phyloP scores from a whole-genome alignment of 495 filamentous ascomycete species.

The Staphylotrichum longicolle region DNA sequence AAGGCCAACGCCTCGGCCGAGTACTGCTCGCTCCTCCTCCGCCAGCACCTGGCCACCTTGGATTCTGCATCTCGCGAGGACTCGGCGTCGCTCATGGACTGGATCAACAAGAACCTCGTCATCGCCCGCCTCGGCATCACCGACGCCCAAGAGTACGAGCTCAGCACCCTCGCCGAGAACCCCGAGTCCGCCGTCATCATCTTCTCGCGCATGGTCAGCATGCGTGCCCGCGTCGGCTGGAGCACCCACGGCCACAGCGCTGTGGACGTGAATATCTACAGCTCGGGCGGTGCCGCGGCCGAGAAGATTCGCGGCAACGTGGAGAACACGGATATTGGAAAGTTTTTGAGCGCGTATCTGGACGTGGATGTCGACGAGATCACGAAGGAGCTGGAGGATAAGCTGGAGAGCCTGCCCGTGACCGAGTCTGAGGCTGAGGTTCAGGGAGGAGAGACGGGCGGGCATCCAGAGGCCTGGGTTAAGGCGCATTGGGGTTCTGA shows the following conservation, averaged over 20 bases:
- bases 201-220: constrained; percentile 83
- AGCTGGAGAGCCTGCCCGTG: constrained; percentile 37
- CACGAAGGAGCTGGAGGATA: constrained; percentile 68
- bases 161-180: constrained; percentile 59
- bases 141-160: constrained; percentile 61
- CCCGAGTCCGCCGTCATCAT: constrained; percentile 52
- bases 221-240: constrained; percentile 89
- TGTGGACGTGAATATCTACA: constrained; percentile 91
- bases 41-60: constrained; percentile 48
- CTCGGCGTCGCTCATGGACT: constrained; percentile 49
- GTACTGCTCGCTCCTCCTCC: constrained; percentile 60
- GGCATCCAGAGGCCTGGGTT: constrained; percentile 24
- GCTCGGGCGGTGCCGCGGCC: constrained; percentile 52
- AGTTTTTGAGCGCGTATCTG: constrained; percentile 75
- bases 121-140: constrained; percentile 67
- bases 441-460: constrained; percentile 2
- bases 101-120: constrained; percentile 61
- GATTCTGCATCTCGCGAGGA: constrained; percentile 24
- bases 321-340: constrained; percentile 90
- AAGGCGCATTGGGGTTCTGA: neutral
- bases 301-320: constrained; percentile 71
- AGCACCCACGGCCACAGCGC: constrained; percentile 84
- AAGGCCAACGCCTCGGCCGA: constrained; percentile 79
- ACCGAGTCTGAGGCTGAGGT: constrained; percentile 13
- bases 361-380: constrained; percentile 72